Evolutionary conservation across 768 basidiomycete genomes (phyloP).

Genomic region (Trametes coccinea): DNA sequence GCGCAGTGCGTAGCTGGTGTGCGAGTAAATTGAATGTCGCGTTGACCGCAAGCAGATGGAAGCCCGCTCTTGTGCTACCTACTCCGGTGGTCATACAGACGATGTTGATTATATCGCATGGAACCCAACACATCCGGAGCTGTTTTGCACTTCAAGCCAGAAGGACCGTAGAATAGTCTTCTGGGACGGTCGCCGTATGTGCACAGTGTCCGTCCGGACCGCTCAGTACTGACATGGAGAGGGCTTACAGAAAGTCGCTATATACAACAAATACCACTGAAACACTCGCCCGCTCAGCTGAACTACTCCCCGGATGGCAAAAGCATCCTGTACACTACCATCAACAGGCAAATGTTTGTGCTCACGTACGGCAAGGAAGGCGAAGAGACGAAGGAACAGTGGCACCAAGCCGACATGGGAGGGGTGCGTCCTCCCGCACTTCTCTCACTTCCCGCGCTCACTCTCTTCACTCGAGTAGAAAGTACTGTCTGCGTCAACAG

Average conservation of each 20-base stretch:
- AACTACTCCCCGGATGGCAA: conserved; percentile 75
- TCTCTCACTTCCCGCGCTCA: too few species aligned
- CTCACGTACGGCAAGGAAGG: conserved; percentile 55
- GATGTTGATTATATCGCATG: conserved; percentile 83
- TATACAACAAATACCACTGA: conserved; percentile 59
- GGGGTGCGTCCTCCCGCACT: conserved; percentile 9
- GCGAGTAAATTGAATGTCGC: neutral
- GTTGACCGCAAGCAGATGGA: conserved; percentile 58
- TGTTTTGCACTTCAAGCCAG: conserved; percentile 79
- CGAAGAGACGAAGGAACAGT: conserved; percentile 55
- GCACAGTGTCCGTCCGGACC: conserved; percentile 24
- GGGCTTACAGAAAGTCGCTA: conserved; percentile 61
- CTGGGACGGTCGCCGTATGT: conserved; percentile 82
- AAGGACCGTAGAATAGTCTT: conserved; percentile 75
- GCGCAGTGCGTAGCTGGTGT: conserved; percentile 40
- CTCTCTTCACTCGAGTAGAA: neutral
- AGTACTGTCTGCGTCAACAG: conserved; percentile 57
- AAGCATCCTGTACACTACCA: conserved; percentile 61
- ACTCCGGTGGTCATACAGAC: conserved; percentile 71
- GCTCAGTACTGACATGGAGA: neutral
- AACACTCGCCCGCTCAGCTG: conserved; percentile 62
- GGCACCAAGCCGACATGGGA: conserved; percentile 41
- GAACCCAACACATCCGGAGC: conserved; percentile 83
- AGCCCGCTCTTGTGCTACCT: conserved; percentile 60
- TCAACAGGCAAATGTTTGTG: conserved; percentile 60